These are phyloP conservation scores for Lyophyllum decastes DNA, from an alignment of 768 basidiomycete genomes.

Conservation along the genomic window DNA sequence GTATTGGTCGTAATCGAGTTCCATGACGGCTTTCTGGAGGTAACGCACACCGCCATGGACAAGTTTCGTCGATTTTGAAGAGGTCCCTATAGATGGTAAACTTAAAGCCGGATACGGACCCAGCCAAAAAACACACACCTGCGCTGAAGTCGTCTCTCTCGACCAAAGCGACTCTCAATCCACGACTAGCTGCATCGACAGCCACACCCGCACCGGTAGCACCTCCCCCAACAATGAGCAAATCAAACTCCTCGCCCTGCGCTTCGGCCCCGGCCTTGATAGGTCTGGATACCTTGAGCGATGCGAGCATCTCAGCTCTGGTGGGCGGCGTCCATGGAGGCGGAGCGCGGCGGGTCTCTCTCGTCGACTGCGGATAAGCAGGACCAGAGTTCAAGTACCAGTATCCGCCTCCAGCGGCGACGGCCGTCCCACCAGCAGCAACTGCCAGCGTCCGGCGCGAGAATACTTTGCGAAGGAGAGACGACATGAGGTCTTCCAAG, in stretches of 20 bases:
- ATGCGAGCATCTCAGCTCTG: constrained; percentile 62
- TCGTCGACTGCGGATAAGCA: constrained; percentile 62
- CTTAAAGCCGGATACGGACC: neutral
- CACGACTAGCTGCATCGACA: constrained; percentile 89
- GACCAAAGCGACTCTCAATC: constrained; percentile 90
- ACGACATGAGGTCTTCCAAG: constrained; percentile 13
- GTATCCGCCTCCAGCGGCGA: constrained; percentile 61
- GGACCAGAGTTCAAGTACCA: constrained; percentile 77
- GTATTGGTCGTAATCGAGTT: constrained; percentile 95
- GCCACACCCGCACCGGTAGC: constrained; percentile 98
- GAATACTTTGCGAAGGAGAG: constrained; percentile 43
- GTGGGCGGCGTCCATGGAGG: constrained; percentile 80
- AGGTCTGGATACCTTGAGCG: constrained; percentile 49
- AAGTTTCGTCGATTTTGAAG: constrained; percentile 96
- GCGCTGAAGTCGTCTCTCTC: constrained; percentile 92
- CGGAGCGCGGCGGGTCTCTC: constrained; percentile 69
- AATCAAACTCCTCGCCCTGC: constrained; percentile 65
- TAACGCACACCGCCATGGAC: constrained; percentile 98
- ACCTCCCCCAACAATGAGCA: constrained; percentile 89
- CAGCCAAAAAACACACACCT: constrained; percentile 50
- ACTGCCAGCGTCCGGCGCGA: constrained; percentile 57
- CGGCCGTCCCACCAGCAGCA: constrained; percentile 51
- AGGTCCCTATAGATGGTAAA: constrained; percentile 64
- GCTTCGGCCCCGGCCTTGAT: constrained; percentile 14
- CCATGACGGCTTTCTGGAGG: constrained; percentile 94